Conservation (phyloP, 164 flowering plant genomes). For the Vitis riparia region DNA sequence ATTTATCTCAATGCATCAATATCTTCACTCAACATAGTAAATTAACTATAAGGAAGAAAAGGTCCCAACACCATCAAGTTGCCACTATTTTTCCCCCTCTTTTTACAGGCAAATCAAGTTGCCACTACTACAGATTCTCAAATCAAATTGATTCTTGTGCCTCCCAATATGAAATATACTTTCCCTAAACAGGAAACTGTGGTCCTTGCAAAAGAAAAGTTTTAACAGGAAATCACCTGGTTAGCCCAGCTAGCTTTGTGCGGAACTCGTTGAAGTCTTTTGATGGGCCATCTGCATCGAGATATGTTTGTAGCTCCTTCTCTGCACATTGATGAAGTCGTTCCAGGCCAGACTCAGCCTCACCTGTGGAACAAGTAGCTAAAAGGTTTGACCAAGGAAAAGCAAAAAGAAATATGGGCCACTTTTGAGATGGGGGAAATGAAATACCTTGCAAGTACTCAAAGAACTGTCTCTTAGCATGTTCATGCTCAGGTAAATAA, state of each 20-base stretch:
- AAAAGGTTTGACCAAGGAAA: not conserved
- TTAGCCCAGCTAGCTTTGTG: slow-evolving; percentile 45
- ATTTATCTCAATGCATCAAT: too few relatives aligned
- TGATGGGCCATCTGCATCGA: slow-evolving; percentile 33
- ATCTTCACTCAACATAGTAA: too few relatives aligned
- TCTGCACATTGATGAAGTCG: slow-evolving; percentile 25
- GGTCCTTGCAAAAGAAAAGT: not conserved
- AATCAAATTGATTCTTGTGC: not conserved
- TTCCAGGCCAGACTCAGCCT: slow-evolving; percentile 49
- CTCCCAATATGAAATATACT: not conserved
- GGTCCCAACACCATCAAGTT: too few relatives aligned
- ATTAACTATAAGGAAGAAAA: too few relatives aligned
- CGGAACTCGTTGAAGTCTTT: slow-evolving; percentile 48
- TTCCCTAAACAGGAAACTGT: not conserved
- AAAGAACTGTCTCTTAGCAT: slow-evolving; percentile 71
- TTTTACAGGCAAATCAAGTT: too few relatives aligned
- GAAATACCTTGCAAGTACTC: slow-evolving; percentile 80
- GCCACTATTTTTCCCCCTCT: too few relatives aligned
- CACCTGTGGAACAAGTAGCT: slow-evolving; percentile 33
- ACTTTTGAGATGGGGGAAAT: not conserved
- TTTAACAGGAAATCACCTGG: slow-evolving; percentile 29
- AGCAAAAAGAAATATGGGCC: not conserved
- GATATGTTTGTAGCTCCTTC: slow-evolving; percentile 42
- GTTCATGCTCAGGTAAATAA: slow-evolving; percentile 76
- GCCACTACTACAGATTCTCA: too few relatives aligned